Percentiles rank a stretch among this genome's conserved stretches.
phyloP scores from a whole-genome alignment of 2,329 filamentous ascomycete species.

The Cryoendolithus antarcticus region DNA sequence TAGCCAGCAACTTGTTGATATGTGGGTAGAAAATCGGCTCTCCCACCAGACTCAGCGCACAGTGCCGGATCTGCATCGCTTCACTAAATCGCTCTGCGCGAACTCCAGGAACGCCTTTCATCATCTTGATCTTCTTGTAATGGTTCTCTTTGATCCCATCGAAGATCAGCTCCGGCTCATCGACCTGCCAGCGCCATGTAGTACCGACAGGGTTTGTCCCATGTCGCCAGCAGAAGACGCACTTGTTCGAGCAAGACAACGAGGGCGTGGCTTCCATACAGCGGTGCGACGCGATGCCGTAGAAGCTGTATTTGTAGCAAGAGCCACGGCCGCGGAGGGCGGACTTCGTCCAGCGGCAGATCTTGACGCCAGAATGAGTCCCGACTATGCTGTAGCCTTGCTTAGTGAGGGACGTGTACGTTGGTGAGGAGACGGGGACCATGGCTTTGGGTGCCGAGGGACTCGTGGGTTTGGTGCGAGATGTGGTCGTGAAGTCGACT shows the following conservation, averaged over 20 bases:
- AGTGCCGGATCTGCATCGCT: constrained; percentile 86
- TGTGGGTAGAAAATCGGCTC: constrained; percentile 98
- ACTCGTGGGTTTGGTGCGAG: constrained; percentile 29
- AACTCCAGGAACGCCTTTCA: constrained; percentile 86
- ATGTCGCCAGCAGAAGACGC: constrained; percentile 97
- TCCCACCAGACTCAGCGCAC: constrained; percentile 80
- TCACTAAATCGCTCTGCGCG: constrained; percentile 84
- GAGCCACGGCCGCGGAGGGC: constrained; percentile 84
- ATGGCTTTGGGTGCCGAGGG: constrained; percentile 62
- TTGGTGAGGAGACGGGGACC: constrained; percentile 84
- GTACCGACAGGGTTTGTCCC: constrained; percentile 95
- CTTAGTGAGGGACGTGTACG: constrained; percentile 79
- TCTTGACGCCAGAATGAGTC: constrained; percentile 91
- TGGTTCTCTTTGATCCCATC: constrained; percentile 80
- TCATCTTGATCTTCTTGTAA: constrained; percentile 96
- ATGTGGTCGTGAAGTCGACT: constrained; percentile 74
- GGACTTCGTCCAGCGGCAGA: constrained; percentile 97
- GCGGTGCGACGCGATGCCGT: constrained; percentile 88
- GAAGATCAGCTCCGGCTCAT: constrained; percentile 81
- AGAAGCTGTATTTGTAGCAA: constrained; percentile 97
- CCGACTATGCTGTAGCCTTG: constrained; percentile 94
- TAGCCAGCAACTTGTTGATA: constrained; percentile 78
- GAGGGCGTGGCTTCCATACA: constrained; percentile 98
- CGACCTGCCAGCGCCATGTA: constrained; percentile 92
- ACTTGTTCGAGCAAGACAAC: constrained; percentile 93